Conservation (phyloP, 306 rosid genomes). For the Vigna trinervia region DNA sequence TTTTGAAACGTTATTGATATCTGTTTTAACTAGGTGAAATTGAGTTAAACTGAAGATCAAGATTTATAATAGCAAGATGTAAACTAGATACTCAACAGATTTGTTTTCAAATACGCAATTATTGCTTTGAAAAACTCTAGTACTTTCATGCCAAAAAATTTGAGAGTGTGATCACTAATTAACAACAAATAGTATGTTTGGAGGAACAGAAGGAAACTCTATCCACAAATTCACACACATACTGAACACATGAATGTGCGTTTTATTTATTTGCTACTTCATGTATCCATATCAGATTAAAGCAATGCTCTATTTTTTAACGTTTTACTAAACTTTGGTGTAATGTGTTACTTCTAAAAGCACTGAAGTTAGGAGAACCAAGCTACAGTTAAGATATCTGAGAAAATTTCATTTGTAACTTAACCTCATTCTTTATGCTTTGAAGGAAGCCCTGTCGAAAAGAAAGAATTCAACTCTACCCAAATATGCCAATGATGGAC, state of each 20-base stretch:
- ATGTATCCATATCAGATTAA: not conserved
- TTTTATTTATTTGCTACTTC: not conserved
- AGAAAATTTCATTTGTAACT: not conserved
- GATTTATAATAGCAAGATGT: too few species aligned
- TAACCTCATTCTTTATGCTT: not conserved
- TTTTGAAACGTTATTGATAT: too few species aligned
- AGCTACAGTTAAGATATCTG: not conserved
- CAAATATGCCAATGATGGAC: constrained; percentile 29
- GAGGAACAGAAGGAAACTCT: not conserved
- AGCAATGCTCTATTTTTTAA: not conserved
- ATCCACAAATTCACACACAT: not conserved
- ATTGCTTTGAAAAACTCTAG: not conserved
- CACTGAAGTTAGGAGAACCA: not conserved
- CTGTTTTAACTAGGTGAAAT: too few species aligned
- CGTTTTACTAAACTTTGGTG: not conserved
- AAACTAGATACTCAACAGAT: too few species aligned
- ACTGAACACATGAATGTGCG: not conserved
- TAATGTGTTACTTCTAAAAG: not conserved
- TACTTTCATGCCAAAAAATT: not conserved
- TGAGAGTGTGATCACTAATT: too few species aligned
- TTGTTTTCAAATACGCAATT: too few species aligned
- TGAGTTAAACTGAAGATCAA: too few species aligned
- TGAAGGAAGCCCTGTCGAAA: constrained; percentile 28
- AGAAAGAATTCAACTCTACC: constrained; percentile 30
- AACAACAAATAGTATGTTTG: not conserved